Evolutionary conservation across 257 asterid species (phyloP).

Genomic region (Solanum ossicruentum): DNA sequence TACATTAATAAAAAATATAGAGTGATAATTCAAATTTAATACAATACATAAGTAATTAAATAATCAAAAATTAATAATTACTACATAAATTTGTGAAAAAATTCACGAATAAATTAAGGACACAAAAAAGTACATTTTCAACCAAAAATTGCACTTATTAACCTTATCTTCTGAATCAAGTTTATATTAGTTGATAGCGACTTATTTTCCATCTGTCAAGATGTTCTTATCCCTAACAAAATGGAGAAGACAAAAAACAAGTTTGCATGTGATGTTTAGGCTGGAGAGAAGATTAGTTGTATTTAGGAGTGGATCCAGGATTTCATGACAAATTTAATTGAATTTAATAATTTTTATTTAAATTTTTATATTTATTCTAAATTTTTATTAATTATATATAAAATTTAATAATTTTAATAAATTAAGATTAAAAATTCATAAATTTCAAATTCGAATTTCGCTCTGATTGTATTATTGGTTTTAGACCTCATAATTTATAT

Average conservation of each 20-base stretch:
- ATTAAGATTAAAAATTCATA: background rate
- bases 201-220: background rate
- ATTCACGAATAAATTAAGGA: background rate
- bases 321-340: accelerated
- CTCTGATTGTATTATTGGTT: background rate
- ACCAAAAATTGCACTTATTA: background rate
- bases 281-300: background rate
- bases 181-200: background rate
- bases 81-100: background rate
- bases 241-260: background rate
- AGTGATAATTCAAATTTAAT: background rate
- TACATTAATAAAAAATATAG: background rate
- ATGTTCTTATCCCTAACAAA: background rate
- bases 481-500: background rate
- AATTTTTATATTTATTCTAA: background rate
- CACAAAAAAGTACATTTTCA: background rate
- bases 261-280: slow-evolving; percentile 1
- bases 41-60: background rate
- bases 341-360: background rate
- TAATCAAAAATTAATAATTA: background rate
- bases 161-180: background rate
- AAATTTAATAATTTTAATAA: background rate
- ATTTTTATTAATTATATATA: background rate
- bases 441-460: background rate
- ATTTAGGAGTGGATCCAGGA: background rate